Conservation (phyloP, 139 green algal species). For the Desmodesmus armatus region DNA sequence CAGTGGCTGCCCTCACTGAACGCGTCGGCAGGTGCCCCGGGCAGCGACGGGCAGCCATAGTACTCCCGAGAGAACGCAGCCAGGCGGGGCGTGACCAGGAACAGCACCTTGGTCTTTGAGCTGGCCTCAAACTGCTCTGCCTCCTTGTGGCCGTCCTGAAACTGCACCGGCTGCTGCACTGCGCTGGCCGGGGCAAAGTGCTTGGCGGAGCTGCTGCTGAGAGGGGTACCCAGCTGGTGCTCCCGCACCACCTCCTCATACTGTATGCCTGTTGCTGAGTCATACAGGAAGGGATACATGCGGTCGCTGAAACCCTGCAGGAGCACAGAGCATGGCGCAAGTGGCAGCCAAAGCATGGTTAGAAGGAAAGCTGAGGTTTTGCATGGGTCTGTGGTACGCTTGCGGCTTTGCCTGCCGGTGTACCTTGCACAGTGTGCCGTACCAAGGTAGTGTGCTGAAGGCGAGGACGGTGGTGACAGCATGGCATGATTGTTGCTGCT, state of each 20-base stretch:
- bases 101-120: conserved; percentile 37
- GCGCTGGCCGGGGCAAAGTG: too few relatives aligned
- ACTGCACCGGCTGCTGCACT: not conserved
- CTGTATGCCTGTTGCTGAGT: conserved; percentile 13
- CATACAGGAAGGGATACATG: conserved; percentile 37
- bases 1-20: conserved; percentile 38
- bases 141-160: not conserved
- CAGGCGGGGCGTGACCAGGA: conserved; percentile 31
- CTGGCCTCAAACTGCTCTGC: not conserved
- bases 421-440: too few relatives aligned
- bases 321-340: not conserved
- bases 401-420: too few relatives aligned
- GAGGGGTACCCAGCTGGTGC: not conserved
- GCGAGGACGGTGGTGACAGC: too few relatives aligned
- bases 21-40: conserved; percentile 40
- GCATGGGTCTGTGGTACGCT: too few relatives aligned
- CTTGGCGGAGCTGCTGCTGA: not conserved
- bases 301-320: conserved; percentile 40
- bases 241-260: conserved; percentile 30
- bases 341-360: not conserved
- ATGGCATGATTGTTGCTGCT: too few relatives aligned
- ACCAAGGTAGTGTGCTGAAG: too few relatives aligned
- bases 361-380: not conserved
- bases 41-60: conserved; percentile 24
- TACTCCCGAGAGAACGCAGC: conserved; percentile 16